A percentile compares a stretch with the other conserved stretches of the same genome.
Evolutionary conservation across 352 stramenopile genomes (phyloP).

Genomic region (Lagenidium giganteum): DNA sequence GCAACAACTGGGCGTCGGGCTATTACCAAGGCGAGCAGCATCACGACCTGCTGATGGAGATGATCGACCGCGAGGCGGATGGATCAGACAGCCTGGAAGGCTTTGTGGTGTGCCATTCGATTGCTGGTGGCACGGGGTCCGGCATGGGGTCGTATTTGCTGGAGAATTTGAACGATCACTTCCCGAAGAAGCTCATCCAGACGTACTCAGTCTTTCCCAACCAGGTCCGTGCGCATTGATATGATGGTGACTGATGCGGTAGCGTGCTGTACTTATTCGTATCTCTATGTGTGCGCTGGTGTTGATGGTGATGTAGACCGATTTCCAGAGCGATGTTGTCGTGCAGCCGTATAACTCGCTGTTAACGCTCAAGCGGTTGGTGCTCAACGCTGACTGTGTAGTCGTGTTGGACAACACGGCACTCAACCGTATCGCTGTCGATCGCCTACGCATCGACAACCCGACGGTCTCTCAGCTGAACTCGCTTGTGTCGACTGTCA

Average conservation of each 20-base stretch:
- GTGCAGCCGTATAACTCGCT: constrained; percentile 99
- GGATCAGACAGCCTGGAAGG: constrained; percentile 94
- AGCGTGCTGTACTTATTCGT: neutral
- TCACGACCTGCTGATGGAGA: constrained; percentile 98
- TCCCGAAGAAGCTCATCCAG: constrained; percentile 99
- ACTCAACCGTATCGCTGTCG: constrained; percentile 95
- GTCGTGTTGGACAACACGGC: constrained; percentile 99
- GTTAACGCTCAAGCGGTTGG: constrained; percentile 98
- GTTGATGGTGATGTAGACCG: constrained; percentile 39
- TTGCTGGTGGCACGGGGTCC: constrained; percentile 97
- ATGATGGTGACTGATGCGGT: neutral
- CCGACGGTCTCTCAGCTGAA: constrained; percentile 97
- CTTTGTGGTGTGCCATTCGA: constrained; percentile 99
- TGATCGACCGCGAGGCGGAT: constrained; percentile 99
- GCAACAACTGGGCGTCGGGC: constrained; percentile 92
- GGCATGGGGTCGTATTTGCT: constrained; percentile 99
- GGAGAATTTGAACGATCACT: constrained; percentile 99
- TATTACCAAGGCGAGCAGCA: constrained; percentile 92
- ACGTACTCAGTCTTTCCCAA: constrained; percentile 99
- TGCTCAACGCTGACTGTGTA: constrained; percentile 97
- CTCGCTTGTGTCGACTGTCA: constrained; percentile 98
- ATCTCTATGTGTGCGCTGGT: neutral
- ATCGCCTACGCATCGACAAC: constrained; percentile 95
- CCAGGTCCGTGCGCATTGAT: constrained; percentile 43
- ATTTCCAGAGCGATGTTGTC: constrained; percentile 95